Conservation (phyloP, 495 filamentous ascomycete genomes). For the Penicillium coffeae region DNA sequence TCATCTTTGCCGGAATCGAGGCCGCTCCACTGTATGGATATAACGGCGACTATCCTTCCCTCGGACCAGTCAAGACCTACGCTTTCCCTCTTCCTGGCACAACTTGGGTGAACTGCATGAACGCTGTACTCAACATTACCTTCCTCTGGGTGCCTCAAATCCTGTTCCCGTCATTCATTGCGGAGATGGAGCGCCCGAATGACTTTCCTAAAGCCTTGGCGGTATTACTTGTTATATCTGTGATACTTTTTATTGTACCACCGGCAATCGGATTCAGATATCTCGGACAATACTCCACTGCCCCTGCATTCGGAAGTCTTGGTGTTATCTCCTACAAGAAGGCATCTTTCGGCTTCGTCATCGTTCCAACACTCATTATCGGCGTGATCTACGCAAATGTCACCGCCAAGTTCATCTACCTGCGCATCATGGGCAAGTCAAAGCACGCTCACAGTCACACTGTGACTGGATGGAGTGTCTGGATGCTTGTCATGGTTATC, state of each 20-base stretch:
- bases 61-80: slow-evolving; percentile 38
- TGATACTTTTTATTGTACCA: slow-evolving; percentile 51
- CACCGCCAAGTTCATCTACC: slow-evolving; percentile 48
- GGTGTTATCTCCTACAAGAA: slow-evolving; percentile 45
- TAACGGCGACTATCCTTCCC: slow-evolving; percentile 31
- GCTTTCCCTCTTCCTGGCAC: slow-evolving; percentile 44
- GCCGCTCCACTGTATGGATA: slow-evolving; percentile 29
- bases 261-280: slow-evolving; percentile 51
- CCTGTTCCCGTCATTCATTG: slow-evolving; percentile 55
- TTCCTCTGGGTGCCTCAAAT: slow-evolving; percentile 49
- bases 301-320: slow-evolving; percentile 50
- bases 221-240: slow-evolving; percentile 44
- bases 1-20: slow-evolving; percentile 44
- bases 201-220: slow-evolving; percentile 53
- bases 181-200: slow-evolving; percentile 55
- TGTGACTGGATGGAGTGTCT: slow-evolving; percentile 46
- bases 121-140: slow-evolving; percentile 44
- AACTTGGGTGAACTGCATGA: slow-evolving; percentile 44
- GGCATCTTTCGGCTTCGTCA: slow-evolving; percentile 41
- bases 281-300: slow-evolving; percentile 45
- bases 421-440: slow-evolving; percentile 42
- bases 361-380: slow-evolving; percentile 48
- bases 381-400: slow-evolving; percentile 52
- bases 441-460: slow-evolving; percentile 49
- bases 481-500: slow-evolving; percentile 39